Evolutionary conservation across 1,139 yeast species (phyloP).

Genomic region (Blastobotrys serpentis): DNA sequence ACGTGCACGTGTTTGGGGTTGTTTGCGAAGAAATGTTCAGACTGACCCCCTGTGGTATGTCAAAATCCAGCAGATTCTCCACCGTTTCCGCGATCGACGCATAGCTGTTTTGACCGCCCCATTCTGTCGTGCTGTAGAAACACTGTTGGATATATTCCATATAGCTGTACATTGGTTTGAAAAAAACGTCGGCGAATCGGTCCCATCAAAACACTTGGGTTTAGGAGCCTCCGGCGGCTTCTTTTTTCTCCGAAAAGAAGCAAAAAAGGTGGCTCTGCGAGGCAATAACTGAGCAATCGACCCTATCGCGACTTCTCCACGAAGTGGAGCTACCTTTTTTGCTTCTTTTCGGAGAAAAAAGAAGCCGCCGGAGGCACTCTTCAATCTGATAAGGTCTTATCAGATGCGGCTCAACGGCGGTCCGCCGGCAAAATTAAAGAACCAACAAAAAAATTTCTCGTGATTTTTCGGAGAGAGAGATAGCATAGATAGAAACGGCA

Average conservation of each 20-base stretch:
- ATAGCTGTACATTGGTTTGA: conserved; percentile 60
- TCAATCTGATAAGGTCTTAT: neutral
- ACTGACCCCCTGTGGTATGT: conserved; percentile 66
- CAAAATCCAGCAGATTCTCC: conserved; percentile 67
- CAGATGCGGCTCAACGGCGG: neutral
- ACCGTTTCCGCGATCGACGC: conserved; percentile 72
- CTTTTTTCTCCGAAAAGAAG: too few species aligned
- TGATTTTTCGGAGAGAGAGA: too few species aligned
- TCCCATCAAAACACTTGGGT: neutral
- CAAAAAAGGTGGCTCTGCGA: too few species aligned
- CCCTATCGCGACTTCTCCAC: too few species aligned
- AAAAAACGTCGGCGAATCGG: neutral
- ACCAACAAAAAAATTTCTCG: too few species aligned
- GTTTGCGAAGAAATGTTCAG: conserved; percentile 72
- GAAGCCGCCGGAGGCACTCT: too few species aligned
- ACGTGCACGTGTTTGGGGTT: conserved; percentile 68
- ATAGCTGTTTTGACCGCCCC: conserved; percentile 78
- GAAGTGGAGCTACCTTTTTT: too few species aligned
- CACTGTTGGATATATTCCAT: conserved; percentile 81
- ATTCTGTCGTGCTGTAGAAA: conserved; percentile 64
- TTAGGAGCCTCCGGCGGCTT: too few species aligned
- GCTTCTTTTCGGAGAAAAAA: too few species aligned
- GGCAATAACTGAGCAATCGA: too few species aligned
- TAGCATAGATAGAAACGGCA: too few species aligned
- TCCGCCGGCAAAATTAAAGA: neutral